Conservation (phyloP, 2,329 filamentous ascomycete genomes). For the Claviceps sp. region DNA sequence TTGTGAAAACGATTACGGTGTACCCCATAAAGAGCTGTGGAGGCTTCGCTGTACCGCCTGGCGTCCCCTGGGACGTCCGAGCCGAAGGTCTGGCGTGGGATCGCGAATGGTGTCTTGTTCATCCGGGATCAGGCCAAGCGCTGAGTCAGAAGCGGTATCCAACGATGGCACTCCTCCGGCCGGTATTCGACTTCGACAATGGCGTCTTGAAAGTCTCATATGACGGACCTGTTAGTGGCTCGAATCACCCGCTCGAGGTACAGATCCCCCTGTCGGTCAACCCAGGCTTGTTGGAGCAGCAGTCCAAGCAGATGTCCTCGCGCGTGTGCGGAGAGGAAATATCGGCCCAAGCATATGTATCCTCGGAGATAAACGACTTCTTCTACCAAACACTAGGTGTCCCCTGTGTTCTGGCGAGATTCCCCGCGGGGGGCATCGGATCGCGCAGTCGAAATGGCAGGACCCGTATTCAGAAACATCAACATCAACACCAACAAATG, state of each 20-base stretch:
- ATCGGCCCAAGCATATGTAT: conserved; percentile 55
- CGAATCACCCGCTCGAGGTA: conserved; percentile 17
- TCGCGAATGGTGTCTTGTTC: conserved; percentile 89
- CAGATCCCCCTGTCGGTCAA: conserved; percentile 54
- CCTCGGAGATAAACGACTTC: conserved; percentile 53
- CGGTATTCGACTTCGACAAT: conserved; percentile 54
- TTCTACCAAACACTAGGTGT: conserved; percentile 65
- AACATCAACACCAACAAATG: conserved; percentile 34
- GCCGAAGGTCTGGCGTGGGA: conserved; percentile 86
- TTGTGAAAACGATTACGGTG: conserved; percentile 53
- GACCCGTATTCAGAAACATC: conserved; percentile 49
- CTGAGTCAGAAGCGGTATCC: conserved; percentile 83
- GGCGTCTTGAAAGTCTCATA: conserved; percentile 52
- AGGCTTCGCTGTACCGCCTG: conserved; percentile 55
- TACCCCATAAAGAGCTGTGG: conserved; percentile 95
- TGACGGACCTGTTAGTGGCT: conserved; percentile 17
- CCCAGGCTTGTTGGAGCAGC: conserved; percentile 38
- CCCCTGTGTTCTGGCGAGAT: conserved; percentile 72
- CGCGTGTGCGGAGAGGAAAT: conserved; percentile 77
- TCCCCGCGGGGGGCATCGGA: conserved; percentile 53
- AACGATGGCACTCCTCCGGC: conserved; percentile 72
- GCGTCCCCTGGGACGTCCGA: conserved; percentile 58
- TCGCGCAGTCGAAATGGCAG: conserved; percentile 56
- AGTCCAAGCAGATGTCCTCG: conserved; percentile 34
- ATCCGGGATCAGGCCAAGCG: conserved; percentile 69